Conservation (phyloP, 345 rosid species). For the Garcia nutans region DNA sequence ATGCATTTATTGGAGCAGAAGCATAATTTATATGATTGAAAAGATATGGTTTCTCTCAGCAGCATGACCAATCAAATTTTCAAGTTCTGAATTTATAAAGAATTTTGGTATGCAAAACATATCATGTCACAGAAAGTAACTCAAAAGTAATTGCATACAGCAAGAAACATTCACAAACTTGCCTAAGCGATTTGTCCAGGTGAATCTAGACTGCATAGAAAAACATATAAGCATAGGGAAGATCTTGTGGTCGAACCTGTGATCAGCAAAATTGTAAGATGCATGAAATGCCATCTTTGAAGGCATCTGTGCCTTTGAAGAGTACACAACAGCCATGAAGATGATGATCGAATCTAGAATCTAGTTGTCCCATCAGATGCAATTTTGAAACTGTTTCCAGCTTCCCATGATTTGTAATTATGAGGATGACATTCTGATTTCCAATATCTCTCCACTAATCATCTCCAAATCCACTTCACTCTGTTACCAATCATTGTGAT, state of each 20-base stretch:
- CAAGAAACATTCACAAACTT: neutral
- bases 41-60: neutral
- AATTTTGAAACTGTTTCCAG: neutral
- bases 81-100: neutral
- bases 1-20: neutral
- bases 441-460: neutral
- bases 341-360: neutral
- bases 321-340: neutral
- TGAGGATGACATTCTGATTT: neutral
- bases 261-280: neutral
- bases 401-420: neutral
- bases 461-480: neutral
- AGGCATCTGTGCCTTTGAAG: neutral
- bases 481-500: constrained; percentile 11
- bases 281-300: constrained; percentile 1
- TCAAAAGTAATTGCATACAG: constrained; percentile 7
- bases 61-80: neutral
- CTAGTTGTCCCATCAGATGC: constrained; percentile 5
- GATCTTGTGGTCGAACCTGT: constrained; percentile 5
- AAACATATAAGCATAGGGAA: neutral
- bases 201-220: neutral
- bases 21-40: neutral
- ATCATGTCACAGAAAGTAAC: constrained; percentile 5
- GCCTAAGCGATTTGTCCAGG: neutral
- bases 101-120: neutral